Evolutionary conservation across 441 rosid genomes (phyloP), one percentile per base, ranked within the genome.

Genomic region (Geranium incanum): DNA sequence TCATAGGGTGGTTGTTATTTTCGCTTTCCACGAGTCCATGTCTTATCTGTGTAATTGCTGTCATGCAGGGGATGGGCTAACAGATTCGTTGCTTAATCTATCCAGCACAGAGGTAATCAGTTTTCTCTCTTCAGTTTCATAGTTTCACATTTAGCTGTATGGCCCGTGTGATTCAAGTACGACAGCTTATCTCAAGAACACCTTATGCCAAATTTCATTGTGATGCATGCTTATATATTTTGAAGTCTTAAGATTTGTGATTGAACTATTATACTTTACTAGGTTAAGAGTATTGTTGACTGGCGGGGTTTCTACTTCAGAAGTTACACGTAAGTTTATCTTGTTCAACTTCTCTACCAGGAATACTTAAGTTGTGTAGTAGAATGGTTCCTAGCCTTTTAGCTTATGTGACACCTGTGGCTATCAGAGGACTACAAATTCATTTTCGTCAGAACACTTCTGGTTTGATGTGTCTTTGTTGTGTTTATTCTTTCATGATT

Each of bases 221-320:
- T 74, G 33, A 68, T 64, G 18, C 57, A 52, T 21, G 13, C 8
- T 21, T 19, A 66, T 36, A 33, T 23, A 7, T 36, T 6, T 37
- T 66, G 39, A 50, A 65, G 48, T 16, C 70, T 69, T 50, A n/a
- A 18, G 28, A 33, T 21, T 21, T 70, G 69, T 39, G 67, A 43
- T 75, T 68, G 3, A 28, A 8, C 6, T 67, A 37, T 81, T 75
- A 68, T 39, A 62, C 68, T 50, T 68, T 76, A 75, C 68, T 69
- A 91, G 98, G 95, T 93, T 81, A 90, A 88, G 84, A 88, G 96
- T 83, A 75, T 93, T 48, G 91, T 93, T n/a, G 95, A 88, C 59
- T 93, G 98, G 98, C 83, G 92, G 68, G 93, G 82, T 57, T 93
- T 93, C 88, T 91, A 91, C 84, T 72, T 81, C 72, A 84, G 83